Base-by-base conservation (phyloP, 148 eudicot genomes). In the Euryodendron excelsum region DNA sequence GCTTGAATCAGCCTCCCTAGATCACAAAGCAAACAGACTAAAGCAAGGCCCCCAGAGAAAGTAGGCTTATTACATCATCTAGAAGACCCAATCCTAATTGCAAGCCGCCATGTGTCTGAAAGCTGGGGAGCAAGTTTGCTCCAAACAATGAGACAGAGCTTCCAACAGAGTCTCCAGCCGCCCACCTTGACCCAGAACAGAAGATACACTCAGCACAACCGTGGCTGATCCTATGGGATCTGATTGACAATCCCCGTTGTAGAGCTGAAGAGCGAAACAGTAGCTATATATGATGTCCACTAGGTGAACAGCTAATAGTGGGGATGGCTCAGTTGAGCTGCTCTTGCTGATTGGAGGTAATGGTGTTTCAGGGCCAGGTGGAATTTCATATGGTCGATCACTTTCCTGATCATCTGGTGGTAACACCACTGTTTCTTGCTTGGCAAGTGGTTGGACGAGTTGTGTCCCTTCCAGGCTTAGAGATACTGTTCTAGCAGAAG, bases 221-320 rank as follows among this genome's bases (percentile, higher is more conserved):
- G 78, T 85, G 21, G 88, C 79, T 65, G 99, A 88, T 79, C 90
- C 99, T 27, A 79, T 7, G 58, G 93, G 71, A 83, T 96, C 99
- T 34, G 97, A 87, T 74, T 73, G 73, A 94, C 98, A 96, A 65
- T 96, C 99, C 23, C 99, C 99, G 48, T 96, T 96, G 68, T 93
- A 93, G 30, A 96, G 88, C 55, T 97, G 90, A 44, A 96, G 97
- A 23, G 97, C 88, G 80, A 93, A 96, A 78, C 98, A 91, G 69
- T 89, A 96, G 59, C 93, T 87, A 78, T 96, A 93, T 52, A 92
- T 63, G 69, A 96, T 84, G 80, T 96, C 98, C 27, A 93, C 81
- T 55, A 96, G 83, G 81, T 93, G 98, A 85, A 92, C 25, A 4
- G 95, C 86, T 69, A 96, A 76, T 60, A 93, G 90, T 52, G 98